A percentile compares a stretch with the other conserved stretches of the same genome.
Conservation (phyloP, 139 green algal species). For the Coelastrella sp. region DNA sequence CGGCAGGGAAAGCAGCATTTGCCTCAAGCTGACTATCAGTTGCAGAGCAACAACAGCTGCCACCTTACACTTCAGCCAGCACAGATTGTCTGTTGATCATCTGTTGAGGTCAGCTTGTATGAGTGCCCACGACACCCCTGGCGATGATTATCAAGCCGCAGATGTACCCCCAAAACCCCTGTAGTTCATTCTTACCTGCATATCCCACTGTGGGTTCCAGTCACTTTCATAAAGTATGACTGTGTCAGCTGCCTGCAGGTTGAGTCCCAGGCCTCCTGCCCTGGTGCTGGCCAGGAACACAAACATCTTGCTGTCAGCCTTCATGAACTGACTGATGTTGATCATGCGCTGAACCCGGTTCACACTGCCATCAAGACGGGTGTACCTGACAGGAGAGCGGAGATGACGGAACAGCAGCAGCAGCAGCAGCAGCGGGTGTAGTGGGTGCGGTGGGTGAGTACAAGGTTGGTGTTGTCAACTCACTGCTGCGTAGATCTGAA, state of each 20-base stretch:
- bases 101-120: too few relatives aligned
- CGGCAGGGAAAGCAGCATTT: not conserved
- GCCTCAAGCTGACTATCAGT: not conserved
- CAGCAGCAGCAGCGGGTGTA: too few relatives aligned
- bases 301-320: conserved; percentile 68
- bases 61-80: not conserved
- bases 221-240: conserved; percentile 96
- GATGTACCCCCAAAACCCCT: not conserved
- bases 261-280: conserved; percentile 96
- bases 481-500: too few relatives aligned
- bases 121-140: too few relatives aligned
- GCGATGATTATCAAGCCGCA: not conserved
- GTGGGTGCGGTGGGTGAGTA: too few relatives aligned
- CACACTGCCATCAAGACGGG: not conserved
- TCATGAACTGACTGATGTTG: not conserved
- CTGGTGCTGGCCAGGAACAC: conserved; percentile 93
- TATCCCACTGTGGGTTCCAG: conserved; percentile 94
- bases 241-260: conserved; percentile 93
- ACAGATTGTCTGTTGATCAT: not conserved
- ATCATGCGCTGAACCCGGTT: not conserved
- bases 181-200: too few relatives aligned
- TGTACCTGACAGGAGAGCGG: too few relatives aligned
- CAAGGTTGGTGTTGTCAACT: too few relatives aligned
- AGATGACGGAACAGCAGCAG: too few relatives aligned
- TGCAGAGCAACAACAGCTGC: not conserved